A percentile compares a stretch with the other conserved stretches of the same genome.
Conservation (phyloP, 495 filamentous ascomycete genomes). For the Xylaria venustula region DNA sequence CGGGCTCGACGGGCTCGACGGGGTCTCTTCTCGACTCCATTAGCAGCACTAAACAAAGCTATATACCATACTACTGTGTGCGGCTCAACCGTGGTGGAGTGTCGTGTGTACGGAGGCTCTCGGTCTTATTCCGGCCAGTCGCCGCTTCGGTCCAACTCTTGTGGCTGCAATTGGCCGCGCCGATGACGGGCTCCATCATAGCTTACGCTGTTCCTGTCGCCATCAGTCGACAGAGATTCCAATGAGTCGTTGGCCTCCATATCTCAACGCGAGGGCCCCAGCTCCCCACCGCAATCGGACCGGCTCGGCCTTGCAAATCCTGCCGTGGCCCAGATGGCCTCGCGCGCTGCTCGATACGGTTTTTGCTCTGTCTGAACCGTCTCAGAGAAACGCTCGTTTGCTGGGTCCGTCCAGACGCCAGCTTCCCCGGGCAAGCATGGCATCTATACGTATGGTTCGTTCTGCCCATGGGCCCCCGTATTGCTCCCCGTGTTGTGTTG, state of each 20-base stretch:
- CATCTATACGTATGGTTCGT: background rate
- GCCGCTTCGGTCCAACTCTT: background rate
- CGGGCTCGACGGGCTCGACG: too few relatives aligned
- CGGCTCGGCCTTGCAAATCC: constrained; percentile 6
- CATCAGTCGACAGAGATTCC: background rate
- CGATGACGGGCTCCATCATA: background rate
- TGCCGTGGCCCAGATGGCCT: background rate
- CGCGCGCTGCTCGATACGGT: background rate
- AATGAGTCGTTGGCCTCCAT: background rate
- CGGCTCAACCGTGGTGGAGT: constrained; percentile 11
- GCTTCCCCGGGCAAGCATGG: too few relatives aligned
- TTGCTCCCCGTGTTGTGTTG: too few relatives aligned
- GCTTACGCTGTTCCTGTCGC: background rate
- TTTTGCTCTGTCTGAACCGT: too few relatives aligned
- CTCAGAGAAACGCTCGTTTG: background rate
- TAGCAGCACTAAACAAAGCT: too few relatives aligned
- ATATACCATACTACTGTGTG: too few relatives aligned
- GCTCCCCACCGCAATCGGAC: constrained; percentile 16
- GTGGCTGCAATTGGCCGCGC: constrained; percentile 8
- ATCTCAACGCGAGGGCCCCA: background rate
- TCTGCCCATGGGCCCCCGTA: constrained; percentile 5
- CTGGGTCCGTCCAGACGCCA: background rate
- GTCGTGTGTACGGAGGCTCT: background rate
- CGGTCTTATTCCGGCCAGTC: constrained; percentile 15
- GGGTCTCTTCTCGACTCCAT: too few relatives aligned